These are phyloP conservation scores for Collybia nuda DNA, from an alignment of 768 basidiomycete species.

Conservation along the genomic window DNA sequence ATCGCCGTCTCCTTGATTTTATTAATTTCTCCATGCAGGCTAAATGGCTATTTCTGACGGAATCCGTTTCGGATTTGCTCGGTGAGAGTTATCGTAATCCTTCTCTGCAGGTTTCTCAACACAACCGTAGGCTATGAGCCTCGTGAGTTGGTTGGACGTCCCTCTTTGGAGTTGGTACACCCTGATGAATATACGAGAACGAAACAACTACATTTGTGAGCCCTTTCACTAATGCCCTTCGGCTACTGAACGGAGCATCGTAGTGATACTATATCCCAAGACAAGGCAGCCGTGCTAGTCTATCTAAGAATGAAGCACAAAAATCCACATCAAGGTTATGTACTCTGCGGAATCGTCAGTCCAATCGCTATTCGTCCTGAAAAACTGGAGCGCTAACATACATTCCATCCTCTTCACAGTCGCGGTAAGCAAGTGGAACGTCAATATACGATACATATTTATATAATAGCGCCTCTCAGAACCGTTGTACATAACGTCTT, in stretches of 20 bases:
- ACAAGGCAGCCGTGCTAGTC: conserved; percentile 77
- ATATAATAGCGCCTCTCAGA: conserved; percentile 25
- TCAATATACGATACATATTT: conserved; percentile 2
- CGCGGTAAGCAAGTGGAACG: conserved; percentile 11
- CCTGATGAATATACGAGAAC: conserved; percentile 74
- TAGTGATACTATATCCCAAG: conserved; percentile 74
- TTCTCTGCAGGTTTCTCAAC: not conserved
- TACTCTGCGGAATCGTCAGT: conserved; percentile 74
- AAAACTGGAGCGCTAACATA: not conserved
- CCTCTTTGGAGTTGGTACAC: conserved; percentile 76
- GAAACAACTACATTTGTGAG: conserved; percentile 70
- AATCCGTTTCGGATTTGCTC: conserved; percentile 63
- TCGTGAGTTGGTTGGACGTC: conserved; percentile 63
- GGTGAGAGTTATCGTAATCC: conserved; percentile 32
- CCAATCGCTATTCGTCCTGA: not conserved
- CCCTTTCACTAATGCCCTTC: not conserved
- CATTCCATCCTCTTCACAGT: conserved; percentile 10
- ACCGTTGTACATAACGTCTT: conserved; percentile 74
- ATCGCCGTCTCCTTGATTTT: not conserved
- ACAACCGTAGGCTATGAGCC: conserved; percentile 66
- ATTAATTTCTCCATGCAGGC: conserved; percentile 38
- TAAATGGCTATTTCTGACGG: conserved; percentile 66
- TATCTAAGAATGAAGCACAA: conserved; percentile 82
- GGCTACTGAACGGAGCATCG: not conserved
- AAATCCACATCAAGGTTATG: conserved; percentile 72